These are phyloP conservation scores for Kipferlia bialata DNA, from an alignment of 78 protist genomes.

Conservation along the genomic window DNA sequence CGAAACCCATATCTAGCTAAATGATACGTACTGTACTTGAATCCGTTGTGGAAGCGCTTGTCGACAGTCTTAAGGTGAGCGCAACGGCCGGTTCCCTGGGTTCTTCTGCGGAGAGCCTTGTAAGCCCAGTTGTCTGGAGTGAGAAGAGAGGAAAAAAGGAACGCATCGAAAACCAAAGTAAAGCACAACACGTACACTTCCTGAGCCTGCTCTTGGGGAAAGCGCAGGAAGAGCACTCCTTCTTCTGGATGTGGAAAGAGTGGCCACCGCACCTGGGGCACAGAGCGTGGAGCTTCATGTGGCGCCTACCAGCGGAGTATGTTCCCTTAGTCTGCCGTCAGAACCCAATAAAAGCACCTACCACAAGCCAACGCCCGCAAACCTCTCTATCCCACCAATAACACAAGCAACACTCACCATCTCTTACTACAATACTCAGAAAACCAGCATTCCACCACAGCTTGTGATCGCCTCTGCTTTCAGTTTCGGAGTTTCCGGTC, in stretches of 20 bases:
- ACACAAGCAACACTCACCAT: too few relatives aligned
- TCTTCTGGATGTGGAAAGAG: slow-evolving; percentile 80
- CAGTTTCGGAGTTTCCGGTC: too few relatives aligned
- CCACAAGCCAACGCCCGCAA: too few relatives aligned
- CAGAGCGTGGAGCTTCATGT: slow-evolving; percentile 63
- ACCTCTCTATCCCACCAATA: too few relatives aligned
- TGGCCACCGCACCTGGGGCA: slow-evolving; percentile 87
- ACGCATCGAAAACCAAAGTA: too few relatives aligned
- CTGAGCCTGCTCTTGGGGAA: slow-evolving; percentile 67
- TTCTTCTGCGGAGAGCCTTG: slow-evolving; percentile 81
- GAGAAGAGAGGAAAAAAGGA: background rate
- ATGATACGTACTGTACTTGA: too few relatives aligned
- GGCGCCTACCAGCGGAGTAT: background rate
- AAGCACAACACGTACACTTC: slow-evolving; percentile 1
- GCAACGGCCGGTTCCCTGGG: slow-evolving; percentile 93
- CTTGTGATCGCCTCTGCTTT: too few relatives aligned
- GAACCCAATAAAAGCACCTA: too few relatives aligned
- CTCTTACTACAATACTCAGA: too few relatives aligned
- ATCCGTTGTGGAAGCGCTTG: slow-evolving; percentile 60
- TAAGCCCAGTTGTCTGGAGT: slow-evolving; percentile 51
- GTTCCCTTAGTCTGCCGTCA: background rate
- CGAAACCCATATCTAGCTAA: too few relatives aligned
- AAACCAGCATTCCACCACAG: too few relatives aligned
- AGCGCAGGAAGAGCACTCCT: slow-evolving; percentile 82
- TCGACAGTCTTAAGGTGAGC: slow-evolving; percentile 61